phyloP scores from a whole-genome alignment of 2,329 filamentous ascomycete species.

The Diaporthe citrichinensis region DNA sequence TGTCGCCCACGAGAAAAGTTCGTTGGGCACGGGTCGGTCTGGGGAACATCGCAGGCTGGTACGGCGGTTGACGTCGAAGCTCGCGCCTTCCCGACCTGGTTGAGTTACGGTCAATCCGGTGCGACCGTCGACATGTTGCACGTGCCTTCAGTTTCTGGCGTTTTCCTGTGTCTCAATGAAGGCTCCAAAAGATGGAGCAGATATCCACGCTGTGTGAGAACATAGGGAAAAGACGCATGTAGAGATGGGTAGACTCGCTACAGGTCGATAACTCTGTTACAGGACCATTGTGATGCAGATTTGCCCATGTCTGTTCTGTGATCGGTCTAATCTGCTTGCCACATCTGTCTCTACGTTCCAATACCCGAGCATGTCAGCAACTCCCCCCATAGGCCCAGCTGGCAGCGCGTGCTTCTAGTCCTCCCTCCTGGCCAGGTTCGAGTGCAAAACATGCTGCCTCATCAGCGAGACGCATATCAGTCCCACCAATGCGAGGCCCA shows the following conservation, averaged over 20 bases:
- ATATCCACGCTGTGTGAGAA: neutral
- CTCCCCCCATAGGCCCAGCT: neutral
- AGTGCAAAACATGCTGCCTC: conserved; percentile 84
- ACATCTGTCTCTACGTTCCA: neutral
- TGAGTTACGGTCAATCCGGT: neutral
- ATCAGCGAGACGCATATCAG: conserved; percentile 76
- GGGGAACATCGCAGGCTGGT: neutral
- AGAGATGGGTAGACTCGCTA: no score
- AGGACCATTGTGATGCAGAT: no score
- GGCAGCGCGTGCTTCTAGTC: neutral
- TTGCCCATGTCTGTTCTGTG: neutral
- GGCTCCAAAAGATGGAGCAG: neutral
- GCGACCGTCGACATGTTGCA: no score
- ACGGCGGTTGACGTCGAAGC: neutral
- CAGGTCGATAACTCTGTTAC: no score
- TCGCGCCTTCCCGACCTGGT: neutral
- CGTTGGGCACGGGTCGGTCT: neutral
- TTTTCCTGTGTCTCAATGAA: neutral
- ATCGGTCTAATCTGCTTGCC: neutral
- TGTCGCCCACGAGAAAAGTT: neutral
- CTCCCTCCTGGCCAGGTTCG: conserved; percentile 67
- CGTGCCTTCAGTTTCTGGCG: neutral
- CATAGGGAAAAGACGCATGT: neutral
- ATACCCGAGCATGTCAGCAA: neutral
- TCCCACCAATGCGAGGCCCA: conserved; percentile 74